Percentiles rank a stretch among this genome's conserved stretches.
Conservation (phyloP, 495 filamentous ascomycete species). For the Rusavskia elegans region DNA sequence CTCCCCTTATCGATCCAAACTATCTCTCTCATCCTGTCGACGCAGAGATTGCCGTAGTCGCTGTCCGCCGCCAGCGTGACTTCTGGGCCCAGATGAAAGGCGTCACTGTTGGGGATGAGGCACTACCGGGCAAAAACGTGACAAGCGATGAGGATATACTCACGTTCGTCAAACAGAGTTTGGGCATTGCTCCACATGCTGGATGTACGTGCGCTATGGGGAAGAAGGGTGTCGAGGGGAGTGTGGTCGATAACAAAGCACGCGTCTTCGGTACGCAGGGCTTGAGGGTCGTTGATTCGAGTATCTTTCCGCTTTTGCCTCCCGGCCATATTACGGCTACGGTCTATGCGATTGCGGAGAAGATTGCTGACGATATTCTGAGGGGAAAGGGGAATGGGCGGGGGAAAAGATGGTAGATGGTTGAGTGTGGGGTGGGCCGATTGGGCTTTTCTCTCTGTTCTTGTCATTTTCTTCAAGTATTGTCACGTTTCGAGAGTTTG, state of each 20-base stretch:
- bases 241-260: conserved; percentile 41
- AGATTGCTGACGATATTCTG: conserved; percentile 39
- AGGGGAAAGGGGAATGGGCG: too few relatives aligned
- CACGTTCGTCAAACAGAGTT: conserved; percentile 20
- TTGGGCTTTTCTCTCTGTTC: too few relatives aligned
- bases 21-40: conserved; percentile 39
- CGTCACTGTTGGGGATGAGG: conserved; percentile 30
- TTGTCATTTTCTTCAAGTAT: too few relatives aligned
- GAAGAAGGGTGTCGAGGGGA: conserved; percentile 20
- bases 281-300: conserved; percentile 49
- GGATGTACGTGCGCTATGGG: conserved; percentile 44
- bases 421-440: too few relatives aligned
- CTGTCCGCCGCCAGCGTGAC: conserved; percentile 32
- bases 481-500: too few relatives aligned
- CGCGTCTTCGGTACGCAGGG: conserved; percentile 36
- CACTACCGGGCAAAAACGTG: conserved; percentile 30
- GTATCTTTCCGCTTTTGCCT: conserved; percentile 42
- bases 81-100: conserved; percentile 22
- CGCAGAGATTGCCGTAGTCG: conserved; percentile 35
- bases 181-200: conserved; percentile 38
- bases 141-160: conserved; percentile 37
- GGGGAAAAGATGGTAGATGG: too few relatives aligned
- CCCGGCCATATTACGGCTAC: conserved; percentile 39
- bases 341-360: conserved; percentile 44
- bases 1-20: conserved; percentile 13